Evolutionary conservation across 2,329 filamentous ascomycete species (phyloP).

Genomic region (Fusarium sp.): DNA sequence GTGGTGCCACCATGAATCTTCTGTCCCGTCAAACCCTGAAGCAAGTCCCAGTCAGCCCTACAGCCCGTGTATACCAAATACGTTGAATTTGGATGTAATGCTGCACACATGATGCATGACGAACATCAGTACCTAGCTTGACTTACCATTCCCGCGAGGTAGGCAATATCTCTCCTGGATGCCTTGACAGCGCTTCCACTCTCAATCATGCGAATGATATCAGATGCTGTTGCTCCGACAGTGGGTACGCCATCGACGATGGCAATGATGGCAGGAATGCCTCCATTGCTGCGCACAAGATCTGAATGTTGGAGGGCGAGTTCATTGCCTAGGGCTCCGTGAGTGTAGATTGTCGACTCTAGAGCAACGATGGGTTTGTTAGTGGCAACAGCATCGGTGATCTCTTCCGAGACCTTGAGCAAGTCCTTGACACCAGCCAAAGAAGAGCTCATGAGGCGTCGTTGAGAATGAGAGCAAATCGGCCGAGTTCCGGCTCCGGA

Average conservation of each 20-base stretch:
- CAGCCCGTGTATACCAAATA: not conserved
- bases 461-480: constrained; percentile 26
- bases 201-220: constrained; percentile 79
- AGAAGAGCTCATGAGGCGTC: constrained; percentile 42
- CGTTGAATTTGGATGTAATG: not conserved
- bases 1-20: constrained; percentile 90
- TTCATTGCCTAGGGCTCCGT: constrained; percentile 83
- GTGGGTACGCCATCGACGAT: constrained; percentile 85
- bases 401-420: constrained; percentile 83
- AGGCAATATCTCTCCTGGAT: constrained; percentile 87
- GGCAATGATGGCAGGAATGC: constrained; percentile 90
- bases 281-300: constrained; percentile 83
- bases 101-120: not conserved
- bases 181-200: constrained; percentile 80
- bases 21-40: constrained; percentile 56
- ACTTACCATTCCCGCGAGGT: constrained; percentile 80
- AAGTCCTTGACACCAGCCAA: constrained; percentile 56
- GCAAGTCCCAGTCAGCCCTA: constrained; percentile 19
- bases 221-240: constrained; percentile 79
- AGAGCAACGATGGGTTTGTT: constrained; percentile 89
- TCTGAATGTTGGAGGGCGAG: constrained; percentile 84
- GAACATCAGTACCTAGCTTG: not conserved
- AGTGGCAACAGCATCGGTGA: constrained; percentile 78
- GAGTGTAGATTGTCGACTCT: constrained; percentile 97
- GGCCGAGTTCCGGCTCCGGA: constrained; percentile 33